Evolutionary conservation across 208 protist species (phyloP).

Genomic region (Endotrypanum monterogeii): DNA sequence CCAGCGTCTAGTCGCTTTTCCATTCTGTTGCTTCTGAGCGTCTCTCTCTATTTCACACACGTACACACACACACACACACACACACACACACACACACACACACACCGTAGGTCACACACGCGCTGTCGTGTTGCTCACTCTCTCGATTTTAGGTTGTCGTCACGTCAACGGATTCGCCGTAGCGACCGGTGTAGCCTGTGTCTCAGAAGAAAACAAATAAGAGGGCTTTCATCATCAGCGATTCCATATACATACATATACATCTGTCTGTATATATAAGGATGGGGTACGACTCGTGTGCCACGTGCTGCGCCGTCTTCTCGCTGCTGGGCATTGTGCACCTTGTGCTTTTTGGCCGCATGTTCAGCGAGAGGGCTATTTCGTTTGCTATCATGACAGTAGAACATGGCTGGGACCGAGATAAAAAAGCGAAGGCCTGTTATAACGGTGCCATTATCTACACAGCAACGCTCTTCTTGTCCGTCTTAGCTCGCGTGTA

Average conservation of each 20-base stretch:
- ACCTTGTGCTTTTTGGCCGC: constrained; percentile 78
- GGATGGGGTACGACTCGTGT: constrained; percentile 65
- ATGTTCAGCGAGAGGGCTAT: constrained; percentile 77
- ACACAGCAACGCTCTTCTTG: constrained; percentile 73
- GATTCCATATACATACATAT: no score
- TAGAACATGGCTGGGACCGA: constrained; percentile 74
- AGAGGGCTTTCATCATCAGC: neutral
- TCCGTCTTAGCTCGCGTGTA: constrained; percentile 80
- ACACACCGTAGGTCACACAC: neutral
- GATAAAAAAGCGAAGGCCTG: constrained; percentile 82
- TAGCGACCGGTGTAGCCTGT: no score
- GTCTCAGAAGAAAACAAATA: neutral
- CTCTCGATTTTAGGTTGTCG: neutral
- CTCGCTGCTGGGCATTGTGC: constrained; percentile 84
- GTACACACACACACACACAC: neutral
- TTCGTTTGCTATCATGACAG: constrained; percentile 72
- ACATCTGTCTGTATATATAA: no score
- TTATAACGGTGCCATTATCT: constrained; percentile 87
- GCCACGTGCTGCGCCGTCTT: constrained; percentile 84
- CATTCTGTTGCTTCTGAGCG: neutral
- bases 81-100: neutral
- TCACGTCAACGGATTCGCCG: neutral
- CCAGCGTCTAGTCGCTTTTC: neutral
- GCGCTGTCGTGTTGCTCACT: neutral
- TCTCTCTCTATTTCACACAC: neutral